Percentiles rank a stretch among this genome's conserved stretches.
Evolutionary conservation across 345 rosid genomes (phyloP).

Genomic region (Linum usitatissimum): DNA sequence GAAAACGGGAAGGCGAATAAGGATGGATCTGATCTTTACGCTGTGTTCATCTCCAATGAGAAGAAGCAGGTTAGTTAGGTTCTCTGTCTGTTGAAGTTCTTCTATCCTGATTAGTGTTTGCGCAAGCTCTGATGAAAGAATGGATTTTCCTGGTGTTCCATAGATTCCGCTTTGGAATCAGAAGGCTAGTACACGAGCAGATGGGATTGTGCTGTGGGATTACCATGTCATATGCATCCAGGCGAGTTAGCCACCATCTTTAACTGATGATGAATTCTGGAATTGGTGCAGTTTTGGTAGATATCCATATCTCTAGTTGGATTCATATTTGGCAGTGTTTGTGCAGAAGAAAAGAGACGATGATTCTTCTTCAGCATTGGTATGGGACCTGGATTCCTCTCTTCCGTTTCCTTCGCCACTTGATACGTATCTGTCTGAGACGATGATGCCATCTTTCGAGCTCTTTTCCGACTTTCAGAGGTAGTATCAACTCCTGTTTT

Average conservation of each 20-base stretch:
- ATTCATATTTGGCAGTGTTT: constrained; percentile 1
- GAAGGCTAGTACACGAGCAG: constrained; percentile 70
- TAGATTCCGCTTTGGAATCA: constrained; percentile 94
- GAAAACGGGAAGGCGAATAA: constrained; percentile 40
- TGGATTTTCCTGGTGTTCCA: background rate
- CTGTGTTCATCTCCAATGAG: constrained; percentile 71
- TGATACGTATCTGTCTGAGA: constrained; percentile 47
- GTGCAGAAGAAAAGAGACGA: constrained; percentile 44
- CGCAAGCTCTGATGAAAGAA: too few species aligned
- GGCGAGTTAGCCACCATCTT: constrained; percentile 22
- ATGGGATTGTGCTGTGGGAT: constrained; percentile 80
- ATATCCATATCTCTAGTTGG: background rate
- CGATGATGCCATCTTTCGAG: constrained; percentile 63
- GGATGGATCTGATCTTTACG: constrained; percentile 57
- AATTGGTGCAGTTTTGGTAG: constrained; percentile 1
- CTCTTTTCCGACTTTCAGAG: constrained; percentile 67
- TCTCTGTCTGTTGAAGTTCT: background rate
- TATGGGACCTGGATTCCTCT: constrained; percentile 82
- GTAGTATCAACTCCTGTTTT: constrained; percentile 15
- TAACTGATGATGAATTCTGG: background rate
- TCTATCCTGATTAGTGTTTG: too few species aligned
- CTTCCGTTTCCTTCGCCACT: constrained; percentile 73
- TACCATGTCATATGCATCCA: constrained; percentile 81
- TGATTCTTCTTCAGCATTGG: constrained; percentile 28
- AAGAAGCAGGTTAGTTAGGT: constrained; percentile 53